phyloP scores from a whole-genome alignment of 2,329 filamentous ascomycete genomes.

The Penicillium concentricum region DNA sequence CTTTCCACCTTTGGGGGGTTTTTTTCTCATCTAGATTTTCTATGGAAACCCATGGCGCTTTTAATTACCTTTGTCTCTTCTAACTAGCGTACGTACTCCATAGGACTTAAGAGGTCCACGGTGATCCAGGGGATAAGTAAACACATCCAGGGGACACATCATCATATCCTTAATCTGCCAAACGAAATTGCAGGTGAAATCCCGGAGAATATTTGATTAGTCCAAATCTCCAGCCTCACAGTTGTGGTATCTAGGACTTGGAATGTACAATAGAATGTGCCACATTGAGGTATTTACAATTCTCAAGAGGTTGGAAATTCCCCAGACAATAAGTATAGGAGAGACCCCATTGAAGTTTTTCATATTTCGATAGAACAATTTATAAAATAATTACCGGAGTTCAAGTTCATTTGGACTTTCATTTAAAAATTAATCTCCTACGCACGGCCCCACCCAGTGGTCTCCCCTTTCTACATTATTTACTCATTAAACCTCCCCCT shows the following conservation, averaged over 20 bases:
- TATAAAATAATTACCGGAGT: neutral
- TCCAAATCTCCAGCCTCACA: constrained; percentile 16
- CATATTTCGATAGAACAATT: neutral
- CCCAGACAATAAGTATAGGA: constrained; percentile 19
- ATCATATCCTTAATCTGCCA: neutral
- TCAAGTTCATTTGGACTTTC: neutral
- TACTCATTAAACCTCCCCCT: constrained; percentile 8
- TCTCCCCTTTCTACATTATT: constrained; percentile 19
- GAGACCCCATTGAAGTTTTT: neutral
- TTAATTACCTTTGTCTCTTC: neutral
- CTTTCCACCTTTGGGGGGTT: neutral
- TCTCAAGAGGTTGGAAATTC: constrained; percentile 19
- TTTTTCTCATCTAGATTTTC: neutral
- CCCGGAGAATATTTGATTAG: constrained; percentile 2
- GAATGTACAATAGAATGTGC: constrained; percentile 26
- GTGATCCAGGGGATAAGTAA: neutral
- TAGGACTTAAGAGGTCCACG: neutral
- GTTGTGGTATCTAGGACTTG: constrained; percentile 8
- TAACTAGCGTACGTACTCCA: neutral
- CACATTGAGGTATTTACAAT: constrained; percentile 18
- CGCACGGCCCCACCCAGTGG: constrained; percentile 17
- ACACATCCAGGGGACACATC: neutral
- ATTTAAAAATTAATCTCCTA: constrained; percentile 9
- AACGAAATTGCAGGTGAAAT: neutral
- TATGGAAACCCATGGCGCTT: neutral